Percentiles rank a stretch among this genome's conserved stretches.
phyloP scores from a whole-genome alignment of 306 rosid species.

The Trifolium pratense region DNA sequence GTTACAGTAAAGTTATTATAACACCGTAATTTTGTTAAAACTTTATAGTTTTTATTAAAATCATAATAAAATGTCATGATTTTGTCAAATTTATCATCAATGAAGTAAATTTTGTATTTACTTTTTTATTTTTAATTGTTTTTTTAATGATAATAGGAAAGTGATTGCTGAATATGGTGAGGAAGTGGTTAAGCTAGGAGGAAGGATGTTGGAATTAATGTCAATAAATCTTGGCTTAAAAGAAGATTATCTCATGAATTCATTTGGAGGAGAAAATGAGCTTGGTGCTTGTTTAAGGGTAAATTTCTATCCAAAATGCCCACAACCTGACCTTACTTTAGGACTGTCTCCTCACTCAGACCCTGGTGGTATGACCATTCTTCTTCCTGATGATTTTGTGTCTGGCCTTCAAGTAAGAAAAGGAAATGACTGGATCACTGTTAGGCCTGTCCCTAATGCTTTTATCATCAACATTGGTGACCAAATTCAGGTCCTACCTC shows the following conservation, averaged over 20 bases:
- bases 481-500: conserved; percentile 73
- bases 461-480: conserved; percentile 87
- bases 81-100: too few species aligned
- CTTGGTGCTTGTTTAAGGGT: conserved; percentile 82
- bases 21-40: too few species aligned
- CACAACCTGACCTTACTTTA: conserved; percentile 88
- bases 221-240: conserved; percentile 69
- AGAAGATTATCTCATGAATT: conserved; percentile 60
- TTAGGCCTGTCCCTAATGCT: conserved; percentile 72
- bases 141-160: conserved; percentile 39
- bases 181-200: conserved; percentile 70
- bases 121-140: background rate
- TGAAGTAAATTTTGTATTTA: background rate
- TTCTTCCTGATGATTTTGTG: conserved; percentile 79
- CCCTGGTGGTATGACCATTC: conserved; percentile 96
- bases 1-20: background rate
- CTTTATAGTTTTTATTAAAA: too few species aligned
- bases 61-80: too few species aligned
- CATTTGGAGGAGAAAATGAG: conserved; percentile 76
- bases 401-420: conserved; percentile 82
- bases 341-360: conserved; percentile 94
- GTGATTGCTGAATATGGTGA: conserved; percentile 73
- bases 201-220: conserved; percentile 54
- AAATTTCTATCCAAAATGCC: conserved; percentile 83
- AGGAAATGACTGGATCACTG: conserved; percentile 68